These are phyloP conservation scores for Naematelia encephala DNA, from an alignment of 768 basidiomycete species.

Conservation along the genomic window DNA sequence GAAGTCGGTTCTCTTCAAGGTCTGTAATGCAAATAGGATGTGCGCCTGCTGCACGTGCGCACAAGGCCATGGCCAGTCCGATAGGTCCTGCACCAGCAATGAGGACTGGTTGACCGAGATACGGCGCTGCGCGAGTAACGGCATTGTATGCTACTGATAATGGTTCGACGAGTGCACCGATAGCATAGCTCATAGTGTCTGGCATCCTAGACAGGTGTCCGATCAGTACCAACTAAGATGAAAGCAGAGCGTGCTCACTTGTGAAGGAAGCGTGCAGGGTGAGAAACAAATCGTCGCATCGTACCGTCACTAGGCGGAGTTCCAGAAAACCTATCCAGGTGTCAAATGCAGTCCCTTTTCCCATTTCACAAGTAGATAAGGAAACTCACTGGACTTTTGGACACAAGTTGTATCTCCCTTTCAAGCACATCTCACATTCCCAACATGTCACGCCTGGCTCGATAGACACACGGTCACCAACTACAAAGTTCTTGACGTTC, in stretches of 20 bases:
- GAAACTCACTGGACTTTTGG: slow-evolving; percentile 28
- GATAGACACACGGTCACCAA: slow-evolving; percentile 35
- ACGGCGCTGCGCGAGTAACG: slow-evolving; percentile 21
- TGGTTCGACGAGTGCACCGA: slow-evolving; percentile 32
- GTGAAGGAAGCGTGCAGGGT: slow-evolving; percentile 35
- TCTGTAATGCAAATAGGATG: slow-evolving; percentile 34
- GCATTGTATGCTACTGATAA: slow-evolving; percentile 35
- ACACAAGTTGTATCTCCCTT: slow-evolving; percentile 34
- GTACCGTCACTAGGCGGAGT: slow-evolving; percentile 36
- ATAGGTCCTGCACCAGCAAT: slow-evolving; percentile 38
- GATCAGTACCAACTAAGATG: not conserved
- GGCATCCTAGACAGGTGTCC: slow-evolving; percentile 14
- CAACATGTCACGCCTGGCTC: slow-evolving; percentile 35
- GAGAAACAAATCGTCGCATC: slow-evolving; percentile 32
- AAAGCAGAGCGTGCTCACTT: slow-evolving; percentile 4
- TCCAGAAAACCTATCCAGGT: slow-evolving; percentile 28
- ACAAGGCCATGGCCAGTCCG: slow-evolving; percentile 29
- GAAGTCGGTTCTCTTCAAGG: slow-evolving; percentile 25
- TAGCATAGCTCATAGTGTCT: slow-evolving; percentile 30
- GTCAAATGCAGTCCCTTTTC: too few species aligned
- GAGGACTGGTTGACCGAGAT: slow-evolving; percentile 33
- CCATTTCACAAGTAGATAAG: not conserved
- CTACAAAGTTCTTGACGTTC: slow-evolving; percentile 22
- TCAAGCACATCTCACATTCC: slow-evolving; percentile 29
- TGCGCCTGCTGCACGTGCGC: slow-evolving; percentile 30